Evolutionary conservation across 768 basidiomycete genomes (phyloP).

Genomic region (Lentinula detonsa): DNA sequence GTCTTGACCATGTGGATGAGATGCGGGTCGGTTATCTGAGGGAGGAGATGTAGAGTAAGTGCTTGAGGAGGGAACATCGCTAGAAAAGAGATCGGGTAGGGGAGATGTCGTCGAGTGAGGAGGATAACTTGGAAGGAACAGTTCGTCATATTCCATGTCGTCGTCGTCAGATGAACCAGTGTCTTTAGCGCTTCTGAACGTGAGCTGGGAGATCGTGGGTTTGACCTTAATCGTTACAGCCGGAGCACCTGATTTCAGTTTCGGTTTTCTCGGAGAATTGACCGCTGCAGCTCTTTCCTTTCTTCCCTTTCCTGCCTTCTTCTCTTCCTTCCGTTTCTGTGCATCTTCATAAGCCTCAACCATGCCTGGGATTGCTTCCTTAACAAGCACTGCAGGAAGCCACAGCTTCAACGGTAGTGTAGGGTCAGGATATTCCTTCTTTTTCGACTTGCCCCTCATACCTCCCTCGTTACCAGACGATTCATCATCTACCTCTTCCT

Average conservation of each 20-base stretch:
- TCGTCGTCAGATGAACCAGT: background rate
- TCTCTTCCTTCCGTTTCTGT: constrained; percentile 21
- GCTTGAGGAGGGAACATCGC: background rate
- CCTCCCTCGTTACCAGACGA: constrained; percentile 11
- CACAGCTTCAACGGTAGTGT: constrained; percentile 27
- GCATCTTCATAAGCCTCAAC: constrained; percentile 25
- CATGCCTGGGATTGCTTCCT: constrained; percentile 32
- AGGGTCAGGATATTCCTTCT: constrained; percentile 21
- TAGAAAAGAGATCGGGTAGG: background rate
- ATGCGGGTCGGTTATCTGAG: background rate
- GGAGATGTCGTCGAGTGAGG: background rate
- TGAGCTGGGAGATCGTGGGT: background rate
- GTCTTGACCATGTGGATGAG: background rate
- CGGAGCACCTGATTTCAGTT: background rate
- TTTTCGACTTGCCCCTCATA: constrained; percentile 12
- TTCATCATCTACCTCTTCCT: constrained; percentile 12
- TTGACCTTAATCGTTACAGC: background rate
- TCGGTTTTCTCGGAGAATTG: background rate
- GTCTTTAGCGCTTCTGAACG: background rate
- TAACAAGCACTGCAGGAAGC: constrained; percentile 36
- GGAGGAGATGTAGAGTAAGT: background rate
- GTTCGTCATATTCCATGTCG: background rate
- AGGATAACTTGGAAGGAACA: background rate
- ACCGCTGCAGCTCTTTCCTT: constrained; percentile 6
- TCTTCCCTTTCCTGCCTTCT: constrained; percentile 11